Base-by-base conservation (phyloP, 1,139 yeast species). In the Casaregolazyma suthepensis region DNA sequence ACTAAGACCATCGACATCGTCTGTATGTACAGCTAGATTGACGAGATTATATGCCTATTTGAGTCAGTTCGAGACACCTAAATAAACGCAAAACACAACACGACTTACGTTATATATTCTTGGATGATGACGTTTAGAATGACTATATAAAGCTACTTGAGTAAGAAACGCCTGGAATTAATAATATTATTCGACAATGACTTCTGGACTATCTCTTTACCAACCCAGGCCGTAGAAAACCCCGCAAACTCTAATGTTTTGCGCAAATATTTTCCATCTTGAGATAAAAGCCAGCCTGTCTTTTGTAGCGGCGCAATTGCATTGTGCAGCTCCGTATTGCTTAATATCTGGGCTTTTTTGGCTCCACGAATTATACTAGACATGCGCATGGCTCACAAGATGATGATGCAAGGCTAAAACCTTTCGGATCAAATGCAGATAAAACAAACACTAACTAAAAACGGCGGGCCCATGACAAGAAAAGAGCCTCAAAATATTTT, bases 41-140 rank as follows among this genome's bases (percentile, higher is more conserved):
- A 87, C 88, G 45, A 72, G 69, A 61, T 82, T 87, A 63, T 87
- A 87, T 0, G 82, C 76, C 63, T 60, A 23, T 19, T 35, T 26
- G 31, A 37, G 15, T 37, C 29, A 20, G 46, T 26, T 12, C 4
- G 31, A 44, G 12, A 44, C 18, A 15, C 18, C n/a, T 20, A 17
- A 44, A 44, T n/a, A 20, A 22, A 20, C 20, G 35, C 26, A 3
- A 15, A 18, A 13, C n/a, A 5, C 2, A 38, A 38, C 17, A 13
- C 9, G 5, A 56, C 64, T 48, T 52, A 61, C 61, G 43, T 60
- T 64, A 45, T 56, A 59, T 19, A 64, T 63, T 12, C 52, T 51
- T 4, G 96, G 95, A 65, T 88, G 96, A 62, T 88, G 96, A 26
- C 82, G 84, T 62, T 73, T 69, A 1, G 72, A 62, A 63, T 85